Conservation (phyloP, 2,329 filamentous ascomycete genomes). For the Aspergillus sp. region DNA sequence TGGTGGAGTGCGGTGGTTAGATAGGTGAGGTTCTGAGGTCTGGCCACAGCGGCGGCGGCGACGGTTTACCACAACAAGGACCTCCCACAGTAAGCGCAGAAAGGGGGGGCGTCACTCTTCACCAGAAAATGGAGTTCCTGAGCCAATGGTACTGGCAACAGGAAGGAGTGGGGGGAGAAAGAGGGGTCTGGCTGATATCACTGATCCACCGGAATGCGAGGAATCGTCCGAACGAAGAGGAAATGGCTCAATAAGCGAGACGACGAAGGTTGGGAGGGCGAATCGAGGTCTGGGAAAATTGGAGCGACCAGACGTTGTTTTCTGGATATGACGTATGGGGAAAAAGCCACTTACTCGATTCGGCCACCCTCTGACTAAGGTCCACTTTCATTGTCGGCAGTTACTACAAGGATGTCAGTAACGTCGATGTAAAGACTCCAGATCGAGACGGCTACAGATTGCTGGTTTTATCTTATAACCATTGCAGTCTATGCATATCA, state of each 20-base stretch:
- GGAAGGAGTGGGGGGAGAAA: constrained; percentile 12
- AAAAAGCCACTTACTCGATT: neutral
- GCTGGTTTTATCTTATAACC: too few relatives aligned
- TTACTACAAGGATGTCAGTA: too few relatives aligned
- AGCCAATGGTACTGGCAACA: constrained; percentile 13
- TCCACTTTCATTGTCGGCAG: too few relatives aligned
- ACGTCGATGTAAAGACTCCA: too few relatives aligned
- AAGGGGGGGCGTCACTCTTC: neutral
- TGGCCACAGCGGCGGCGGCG: constrained; percentile 3
- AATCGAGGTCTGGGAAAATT: constrained; percentile 17
- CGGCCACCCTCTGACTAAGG: too few relatives aligned
- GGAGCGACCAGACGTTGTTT: constrained; percentile 25
- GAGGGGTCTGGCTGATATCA: constrained; percentile 17
- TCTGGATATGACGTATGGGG: constrained; percentile 27
- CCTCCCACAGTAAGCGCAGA: neutral
- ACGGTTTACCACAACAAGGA: constrained; percentile 5
- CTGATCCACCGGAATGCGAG: constrained; percentile 14
- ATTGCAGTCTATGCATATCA: too few relatives aligned
- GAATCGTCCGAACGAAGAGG: constrained; percentile 10
- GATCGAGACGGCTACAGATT: too few relatives aligned
- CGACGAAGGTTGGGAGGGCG: constrained; percentile 7
- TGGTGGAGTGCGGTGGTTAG: neutral
- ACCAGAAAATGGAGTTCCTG: constrained; percentile 1
- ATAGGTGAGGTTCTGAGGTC: constrained; percentile 7
- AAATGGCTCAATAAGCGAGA: constrained; percentile 14